Base-by-base conservation (phyloP, 2,329 filamentous ascomycete genomes). In the Exophiala spinifera region DNA sequence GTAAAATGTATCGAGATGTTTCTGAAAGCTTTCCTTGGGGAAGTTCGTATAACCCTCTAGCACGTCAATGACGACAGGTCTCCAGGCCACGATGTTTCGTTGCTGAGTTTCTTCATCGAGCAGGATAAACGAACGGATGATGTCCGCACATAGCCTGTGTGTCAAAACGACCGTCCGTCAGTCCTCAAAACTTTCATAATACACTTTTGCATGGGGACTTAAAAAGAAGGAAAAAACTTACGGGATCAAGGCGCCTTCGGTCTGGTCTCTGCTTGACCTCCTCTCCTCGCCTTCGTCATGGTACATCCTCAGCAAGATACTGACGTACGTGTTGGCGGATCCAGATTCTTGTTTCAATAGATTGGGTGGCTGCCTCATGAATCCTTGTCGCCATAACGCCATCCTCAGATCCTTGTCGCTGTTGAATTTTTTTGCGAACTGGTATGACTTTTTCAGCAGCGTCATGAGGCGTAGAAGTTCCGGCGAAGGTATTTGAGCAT, bases 281-380 rank as follows among this genome's bases (percentile, higher is more conserved):
- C 94, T 83, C 72, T 96, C 91, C 6, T 88, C 85, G 34, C 86
- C 83, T 57, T 88, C 86, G 67, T 99, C 94, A 45, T 89, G 88
- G 72, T 96, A 99, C 94, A 99, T 99, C 46, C 94, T 82, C 74
- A 99, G 90, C 23, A 99, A 76, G 62, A 99, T 99, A 58, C 88
- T 88, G 33, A 99, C 90, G 69, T 99, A 99, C 1, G 95, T 96
- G 2, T 89, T 89, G 0, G 94, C 94, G 51, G 87, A 89, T 37
- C 94, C 92, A 57, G 84, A 89, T 74, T 99, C 94, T 70, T 99
- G 94, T 75, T 99, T 99, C 25, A 99, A 81, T 11, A 99, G 79
- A 66, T 99, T 99, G 2, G 94, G 94, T 14, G 94, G 92, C 69
- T 99, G 94, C 74, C 95, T 96, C 94, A 99, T 99, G 79, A 99